These are phyloP conservation scores for Pseudocercospora vitis DNA, from an alignment of 2,329 filamentous ascomycete species.

Conservation along the genomic window DNA sequence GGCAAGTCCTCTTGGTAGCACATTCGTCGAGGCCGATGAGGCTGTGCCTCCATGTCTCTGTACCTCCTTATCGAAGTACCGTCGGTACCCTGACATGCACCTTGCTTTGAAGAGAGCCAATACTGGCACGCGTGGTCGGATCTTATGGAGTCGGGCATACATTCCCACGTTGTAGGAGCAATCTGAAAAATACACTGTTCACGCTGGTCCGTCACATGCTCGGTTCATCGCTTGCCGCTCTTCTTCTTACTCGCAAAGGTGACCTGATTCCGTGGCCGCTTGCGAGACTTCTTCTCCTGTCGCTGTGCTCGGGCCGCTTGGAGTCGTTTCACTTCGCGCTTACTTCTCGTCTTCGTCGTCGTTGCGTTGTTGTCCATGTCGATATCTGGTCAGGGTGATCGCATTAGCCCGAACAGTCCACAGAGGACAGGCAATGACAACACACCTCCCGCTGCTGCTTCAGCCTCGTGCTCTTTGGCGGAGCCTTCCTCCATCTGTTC, in stretches of 20 bases:
- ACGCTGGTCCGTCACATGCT: too few species aligned
- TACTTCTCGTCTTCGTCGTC: conserved; percentile 21
- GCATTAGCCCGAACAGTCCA: not conserved
- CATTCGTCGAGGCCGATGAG: too few species aligned
- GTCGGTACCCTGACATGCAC: not conserved
- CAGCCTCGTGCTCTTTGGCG: not conserved
- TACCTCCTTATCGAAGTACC: not conserved
- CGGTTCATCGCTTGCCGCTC: conserved; percentile 29
- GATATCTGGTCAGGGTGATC: conserved; percentile 14
- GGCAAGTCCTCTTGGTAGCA: too few species aligned
- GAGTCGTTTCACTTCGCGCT: conserved; percentile 27
- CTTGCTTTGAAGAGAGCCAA: not conserved
- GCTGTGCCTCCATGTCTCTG: not conserved
- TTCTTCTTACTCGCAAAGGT: conserved; percentile 38
- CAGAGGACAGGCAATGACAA: not conserved
- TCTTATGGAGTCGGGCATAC: too few species aligned
- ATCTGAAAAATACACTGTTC: too few species aligned
- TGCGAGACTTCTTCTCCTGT: conserved; percentile 39
- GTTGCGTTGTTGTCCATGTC: conserved; percentile 44
- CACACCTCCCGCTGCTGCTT: not conserved
- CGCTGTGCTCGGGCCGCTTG: conserved; percentile 37
- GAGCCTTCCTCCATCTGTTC: conserved; percentile 51
- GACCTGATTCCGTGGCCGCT: conserved; percentile 43
- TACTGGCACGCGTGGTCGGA: not conserved
- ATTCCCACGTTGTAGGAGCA: too few species aligned